Evolutionary conservation across 2,329 filamentous ascomycete genomes (phyloP).

Genomic region (Pseudogymnoascus pannorum): DNA sequence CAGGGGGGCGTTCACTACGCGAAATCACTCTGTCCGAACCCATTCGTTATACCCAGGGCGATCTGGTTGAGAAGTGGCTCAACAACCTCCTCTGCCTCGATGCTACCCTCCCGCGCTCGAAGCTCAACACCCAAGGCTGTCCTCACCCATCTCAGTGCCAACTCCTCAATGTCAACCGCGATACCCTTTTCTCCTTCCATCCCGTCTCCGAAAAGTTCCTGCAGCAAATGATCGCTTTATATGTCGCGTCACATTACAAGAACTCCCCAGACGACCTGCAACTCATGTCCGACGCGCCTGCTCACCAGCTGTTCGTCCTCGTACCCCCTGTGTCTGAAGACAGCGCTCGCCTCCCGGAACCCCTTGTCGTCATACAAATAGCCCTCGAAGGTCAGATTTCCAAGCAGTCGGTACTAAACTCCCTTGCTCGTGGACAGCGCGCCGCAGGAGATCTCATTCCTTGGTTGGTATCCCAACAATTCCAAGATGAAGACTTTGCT

Average conservation of each 20-base stretch:
- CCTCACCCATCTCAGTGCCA: conserved; percentile 90
- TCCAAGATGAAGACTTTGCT: conserved; percentile 95
- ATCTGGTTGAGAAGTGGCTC: conserved; percentile 91
- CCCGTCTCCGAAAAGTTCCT: conserved; percentile 94
- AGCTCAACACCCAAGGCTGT: conserved; percentile 65
- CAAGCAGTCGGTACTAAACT: conserved; percentile 82
- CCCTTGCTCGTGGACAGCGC: conserved; percentile 79
- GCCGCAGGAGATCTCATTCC: conserved; percentile 91
- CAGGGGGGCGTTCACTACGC: conserved; percentile 69
- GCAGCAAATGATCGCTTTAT: conserved; percentile 96
- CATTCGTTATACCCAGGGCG: conserved; percentile 87
- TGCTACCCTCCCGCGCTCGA: conserved; percentile 76
- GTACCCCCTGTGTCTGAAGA: conserved; percentile 77
- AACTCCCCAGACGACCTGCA: conserved; percentile 98
- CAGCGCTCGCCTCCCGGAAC: conserved; percentile 75
- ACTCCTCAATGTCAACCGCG: conserved; percentile 87
- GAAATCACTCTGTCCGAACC: conserved; percentile 92
- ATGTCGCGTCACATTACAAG: conserved; percentile 96
- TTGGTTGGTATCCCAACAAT: conserved; percentile 96
- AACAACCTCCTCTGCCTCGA: conserved; percentile 92
- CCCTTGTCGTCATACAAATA: conserved; percentile 89
- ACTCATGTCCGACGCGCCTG: conserved; percentile 94
- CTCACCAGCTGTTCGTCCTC: conserved; percentile 91
- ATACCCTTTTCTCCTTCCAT: conserved; percentile 97
- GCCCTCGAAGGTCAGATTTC: conserved; percentile 93